Conservation (phyloP, 306 rosid genomes). For the Lotus japonicus region DNA sequence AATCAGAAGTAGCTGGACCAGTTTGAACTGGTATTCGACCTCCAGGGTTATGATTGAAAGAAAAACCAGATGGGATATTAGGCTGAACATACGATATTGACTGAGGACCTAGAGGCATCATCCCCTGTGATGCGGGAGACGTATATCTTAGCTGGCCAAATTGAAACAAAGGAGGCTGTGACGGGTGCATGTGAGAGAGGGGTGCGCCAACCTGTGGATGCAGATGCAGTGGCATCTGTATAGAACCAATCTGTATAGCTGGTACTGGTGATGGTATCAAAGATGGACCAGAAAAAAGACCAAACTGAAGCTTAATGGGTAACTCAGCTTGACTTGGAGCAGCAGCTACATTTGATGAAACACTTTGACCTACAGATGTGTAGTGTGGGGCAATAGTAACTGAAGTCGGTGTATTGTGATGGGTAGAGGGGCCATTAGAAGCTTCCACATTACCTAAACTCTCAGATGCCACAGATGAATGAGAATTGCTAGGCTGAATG, state of each 20-base stretch:
- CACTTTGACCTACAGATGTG: constrained; percentile 40
- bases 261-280: constrained; percentile 93
- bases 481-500: constrained; percentile 41
- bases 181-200: constrained; percentile 62
- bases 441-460: constrained; percentile 40
- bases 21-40: constrained; percentile 49
- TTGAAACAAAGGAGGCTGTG: constrained; percentile 89
- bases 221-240: constrained; percentile 97
- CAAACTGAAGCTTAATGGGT: constrained; percentile 91
- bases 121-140: constrained; percentile 72
- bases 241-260: constrained; percentile 95
- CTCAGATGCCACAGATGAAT: constrained; percentile 32
- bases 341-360: constrained; percentile 40
- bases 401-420: constrained; percentile 38
- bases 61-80: constrained; percentile 47
- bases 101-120: constrained; percentile 73
- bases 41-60: constrained; percentile 53
- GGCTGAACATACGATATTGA: constrained; percentile 73
- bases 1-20: constrained; percentile 46
- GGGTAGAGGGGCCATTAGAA: constrained; percentile 43
- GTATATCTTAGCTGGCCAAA: constrained; percentile 91
- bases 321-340: constrained; percentile 59
- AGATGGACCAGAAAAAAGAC: constrained; percentile 95
- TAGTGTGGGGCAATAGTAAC: constrained; percentile 41
- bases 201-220: constrained; percentile 77